phyloP scores from a whole-genome alignment of 2,329 filamentous ascomycete genomes.

The Coniella lustricola region DNA sequence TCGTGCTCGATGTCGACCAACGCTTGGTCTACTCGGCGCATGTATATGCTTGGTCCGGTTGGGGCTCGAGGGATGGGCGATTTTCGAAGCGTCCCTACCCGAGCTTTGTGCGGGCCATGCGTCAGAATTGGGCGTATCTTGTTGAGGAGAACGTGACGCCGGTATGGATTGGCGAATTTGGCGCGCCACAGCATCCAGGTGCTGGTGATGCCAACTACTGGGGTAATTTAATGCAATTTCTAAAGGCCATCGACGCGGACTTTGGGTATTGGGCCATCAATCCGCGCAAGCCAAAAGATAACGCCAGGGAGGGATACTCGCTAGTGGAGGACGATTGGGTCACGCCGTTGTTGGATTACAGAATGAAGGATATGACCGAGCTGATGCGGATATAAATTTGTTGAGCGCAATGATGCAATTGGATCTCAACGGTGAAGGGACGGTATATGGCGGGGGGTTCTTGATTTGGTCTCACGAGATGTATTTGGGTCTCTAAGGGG shows the following conservation, averaged over 20 bases:
- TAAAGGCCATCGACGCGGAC: slow-evolving; percentile 52
- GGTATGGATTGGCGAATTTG: slow-evolving; percentile 64
- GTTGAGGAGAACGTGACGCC: slow-evolving; percentile 49
- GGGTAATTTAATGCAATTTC: slow-evolving; percentile 53
- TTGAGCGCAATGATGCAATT: too few relatives aligned
- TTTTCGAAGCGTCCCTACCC: slow-evolving; percentile 54
- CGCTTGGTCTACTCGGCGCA: slow-evolving; percentile 61
- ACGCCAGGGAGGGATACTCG: slow-evolving; percentile 53
- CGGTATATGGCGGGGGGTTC: too few relatives aligned
- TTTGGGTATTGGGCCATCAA: slow-evolving; percentile 68
- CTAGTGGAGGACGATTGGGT: slow-evolving; percentile 58
- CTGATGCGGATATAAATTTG: slow-evolving; percentile 34
- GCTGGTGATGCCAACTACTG: slow-evolving; percentile 58
- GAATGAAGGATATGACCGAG: slow-evolving; percentile 54
- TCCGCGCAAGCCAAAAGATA: slow-evolving; percentile 53
- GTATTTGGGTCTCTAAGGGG: too few relatives aligned
- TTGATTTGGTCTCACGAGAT: too few relatives aligned
- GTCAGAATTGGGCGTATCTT: slow-evolving; percentile 59
- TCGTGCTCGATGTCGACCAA: slow-evolving; percentile 47
- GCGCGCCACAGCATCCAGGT: slow-evolving; percentile 46
- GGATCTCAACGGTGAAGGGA: too few relatives aligned
- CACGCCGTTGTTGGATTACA: slow-evolving; percentile 55
- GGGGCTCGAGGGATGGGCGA: slow-evolving; percentile 53
- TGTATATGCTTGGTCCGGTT: slow-evolving; percentile 64
- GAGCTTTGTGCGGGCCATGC: slow-evolving; percentile 58